Evolutionary conservation across 225 moss, liverwort and hornwort species (phyloP), one percentile per base, ranked within the genome.

Genomic region (Bryoerythrophyllum caledonicum): DNA sequence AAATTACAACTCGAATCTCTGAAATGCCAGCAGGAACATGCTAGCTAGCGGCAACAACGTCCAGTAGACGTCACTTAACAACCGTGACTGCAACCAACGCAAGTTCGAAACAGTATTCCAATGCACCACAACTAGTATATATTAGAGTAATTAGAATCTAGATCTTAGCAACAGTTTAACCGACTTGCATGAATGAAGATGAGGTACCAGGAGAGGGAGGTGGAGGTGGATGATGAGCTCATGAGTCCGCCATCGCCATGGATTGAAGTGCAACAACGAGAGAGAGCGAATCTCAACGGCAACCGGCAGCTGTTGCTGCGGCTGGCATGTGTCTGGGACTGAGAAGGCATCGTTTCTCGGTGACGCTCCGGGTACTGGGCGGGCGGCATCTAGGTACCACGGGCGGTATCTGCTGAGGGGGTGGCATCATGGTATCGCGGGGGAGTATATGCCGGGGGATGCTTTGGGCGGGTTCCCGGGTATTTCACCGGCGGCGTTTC

Each of bases 171-270:
- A 53, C 52, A 54, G n/a, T 1, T 3, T 43, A 13, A 43, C 3
- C 43, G 12, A 13, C 54, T 14, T 10, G 16, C 10, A 21, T 9
- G 9, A 60, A 63, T 40, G 25, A 21, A 40, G 24, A 57, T 30
- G 53, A 68, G 19, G 6, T 43, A 78, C 78, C 74, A 32, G 23
- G 24, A 44, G 46, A 7, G 6, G 48, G 48, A 49, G 48, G 19
- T 49, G 48, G 19, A 49, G 38, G 21, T 23, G 63, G 61, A 68
- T n/a, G 38, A 54, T 13, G 21, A 48, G 12, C 21, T 68, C 19
- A 71, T 21, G 20, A 13, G 54, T 35, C 30, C 71, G 38, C 79
- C 43, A 75, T 71, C 71, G 54, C 79, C 71, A 48, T 38, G 15
- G 38, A 62, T 38, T 57, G 21, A 38, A 55, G 23, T 9, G 60